Base-by-base conservation (phyloP, 129 eudicot genomes). In the Smallanthus sonchifolius region DNA sequence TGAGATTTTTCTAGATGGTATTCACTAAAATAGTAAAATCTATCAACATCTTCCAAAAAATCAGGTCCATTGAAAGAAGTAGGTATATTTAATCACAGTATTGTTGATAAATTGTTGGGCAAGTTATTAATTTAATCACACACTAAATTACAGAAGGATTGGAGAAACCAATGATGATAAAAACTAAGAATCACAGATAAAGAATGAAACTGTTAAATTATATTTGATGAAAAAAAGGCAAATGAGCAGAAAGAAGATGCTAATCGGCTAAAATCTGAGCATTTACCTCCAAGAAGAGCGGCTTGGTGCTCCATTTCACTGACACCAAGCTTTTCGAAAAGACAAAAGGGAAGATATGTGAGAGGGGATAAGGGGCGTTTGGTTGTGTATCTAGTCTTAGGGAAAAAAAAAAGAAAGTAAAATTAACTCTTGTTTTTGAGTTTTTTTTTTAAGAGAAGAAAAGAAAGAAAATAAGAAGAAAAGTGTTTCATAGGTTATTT, bases 301-400 rank as follows among this genome's bases (percentile, higher is more conserved):
- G 60, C 60, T 54, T 54, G 60, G 7, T 54, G 66, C 76, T 30
- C 67, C 76, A 72, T 72, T 56, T 68, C 56, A 54, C 11, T 10
- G 38, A 57, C 38, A 10, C 16, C 3, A 57, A 57, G 8, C 65
- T 57, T 57, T 28, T 57, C 37, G 65, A 57, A 57, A 30, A 28
- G 65, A 28, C 38, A 57, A 56, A 10, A 4, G 15, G 62, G 24
- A 55, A 17, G 19, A 55, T 55, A 55, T 55, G 19, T 55, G 35
- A 55, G 19, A 55, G 13, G 10, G 65, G 65, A 57, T 57, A 57
- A 57, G 65, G 38, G 65, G 65, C 6, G 38, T 57, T 57, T 28
- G 65, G 65, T 28, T 28, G 38, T 55, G 34, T 7, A 7, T 17
- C 1, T 54, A 40, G 44, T 40, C 6, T n/a, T n/a, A n/a, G n/a